These are phyloP conservation scores for Xylariaceae sp. DNA, from an alignment of 2,329 filamentous ascomycete species.

Conservation along the genomic window DNA sequence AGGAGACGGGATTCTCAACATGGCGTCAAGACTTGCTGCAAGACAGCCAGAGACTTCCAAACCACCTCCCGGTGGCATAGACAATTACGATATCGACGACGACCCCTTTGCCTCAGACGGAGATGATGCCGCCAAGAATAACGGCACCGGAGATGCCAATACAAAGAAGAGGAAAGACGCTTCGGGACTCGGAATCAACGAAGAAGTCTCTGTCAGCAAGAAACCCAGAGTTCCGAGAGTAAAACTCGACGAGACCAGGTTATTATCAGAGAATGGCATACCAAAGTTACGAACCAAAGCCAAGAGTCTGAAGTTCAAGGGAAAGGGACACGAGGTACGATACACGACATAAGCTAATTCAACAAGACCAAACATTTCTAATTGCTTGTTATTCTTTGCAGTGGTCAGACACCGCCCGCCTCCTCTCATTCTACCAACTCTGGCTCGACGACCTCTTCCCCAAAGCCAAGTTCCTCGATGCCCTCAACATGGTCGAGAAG, in stretches of 20 bases:
- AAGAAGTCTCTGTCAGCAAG: constrained; percentile 80
- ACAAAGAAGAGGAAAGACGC: constrained; percentile 49
- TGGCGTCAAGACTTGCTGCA: constrained; percentile 27
- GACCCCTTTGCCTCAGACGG: constrained; percentile 46
- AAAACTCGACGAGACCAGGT: constrained; percentile 82
- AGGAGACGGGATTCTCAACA: constrained; percentile 12
- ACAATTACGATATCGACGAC: constrained; percentile 70
- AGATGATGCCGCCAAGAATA: constrained; percentile 35
- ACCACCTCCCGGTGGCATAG: constrained; percentile 63
- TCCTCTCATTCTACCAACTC: constrained; percentile 88
- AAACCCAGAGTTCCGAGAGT: constrained; percentile 68
- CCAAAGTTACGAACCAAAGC: constrained; percentile 74
- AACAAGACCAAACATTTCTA: too few relatives aligned
- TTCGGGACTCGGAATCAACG: constrained; percentile 71
- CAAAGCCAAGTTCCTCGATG: constrained; percentile 90
- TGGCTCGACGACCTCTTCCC: constrained; percentile 98
- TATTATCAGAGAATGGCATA: constrained; percentile 82
- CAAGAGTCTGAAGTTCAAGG: constrained; percentile 74
- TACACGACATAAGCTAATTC: too few relatives aligned
- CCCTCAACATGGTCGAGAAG: constrained; percentile 87
- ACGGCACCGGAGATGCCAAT: constrained; percentile 16
- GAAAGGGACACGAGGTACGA: constrained; percentile 84
- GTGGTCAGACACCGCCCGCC: constrained; percentile 79
- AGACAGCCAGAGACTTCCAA: constrained; percentile 21
- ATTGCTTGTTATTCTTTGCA: constrained; percentile 32